Conservation (phyloP, 495 filamentous ascomycete genomes). For the Chaetomidium leptoderma region DNA sequence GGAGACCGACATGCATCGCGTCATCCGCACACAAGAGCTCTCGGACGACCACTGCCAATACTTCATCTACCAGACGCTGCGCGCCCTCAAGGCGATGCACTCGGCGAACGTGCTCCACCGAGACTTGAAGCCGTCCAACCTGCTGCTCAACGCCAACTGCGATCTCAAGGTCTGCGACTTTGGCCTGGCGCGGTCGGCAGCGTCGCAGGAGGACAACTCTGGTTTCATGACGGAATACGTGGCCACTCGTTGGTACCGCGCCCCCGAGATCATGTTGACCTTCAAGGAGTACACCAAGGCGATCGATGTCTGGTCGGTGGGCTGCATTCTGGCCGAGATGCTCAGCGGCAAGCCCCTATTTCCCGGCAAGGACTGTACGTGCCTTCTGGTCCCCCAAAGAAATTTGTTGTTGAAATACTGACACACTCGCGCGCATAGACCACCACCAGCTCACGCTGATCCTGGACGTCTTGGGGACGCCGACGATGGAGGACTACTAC, state of each 20-base stretch:
- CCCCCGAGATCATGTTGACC: conserved; percentile 99
- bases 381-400: neutral
- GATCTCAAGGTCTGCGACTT: conserved; percentile 99
- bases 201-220: conserved; percentile 94
- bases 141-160: conserved; percentile 97
- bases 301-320: conserved; percentile 99
- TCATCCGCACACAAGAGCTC: conserved; percentile 97
- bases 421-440: conserved; percentile 52
- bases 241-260: conserved; percentile 97
- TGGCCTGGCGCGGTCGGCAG: conserved; percentile 87
- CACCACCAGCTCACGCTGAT: conserved; percentile 98
- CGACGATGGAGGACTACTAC: conserved; percentile 99
- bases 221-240: conserved; percentile 99
- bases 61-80: conserved; percentile 99
- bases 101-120: conserved; percentile 97
- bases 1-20: conserved; percentile 99
- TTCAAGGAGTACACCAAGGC: conserved; percentile 99
- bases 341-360: conserved; percentile 97
- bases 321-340: conserved; percentile 99
- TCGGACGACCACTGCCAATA: conserved; percentile 99
- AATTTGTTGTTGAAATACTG: conserved; percentile 5
- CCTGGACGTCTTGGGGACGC: conserved; percentile 94
- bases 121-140: conserved; percentile 94
- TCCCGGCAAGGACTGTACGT: conserved; percentile 97
- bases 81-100: conserved; percentile 98